Conservation (phyloP, 495 filamentous ascomycete genomes). For the Penicillium paxilli region DNA sequence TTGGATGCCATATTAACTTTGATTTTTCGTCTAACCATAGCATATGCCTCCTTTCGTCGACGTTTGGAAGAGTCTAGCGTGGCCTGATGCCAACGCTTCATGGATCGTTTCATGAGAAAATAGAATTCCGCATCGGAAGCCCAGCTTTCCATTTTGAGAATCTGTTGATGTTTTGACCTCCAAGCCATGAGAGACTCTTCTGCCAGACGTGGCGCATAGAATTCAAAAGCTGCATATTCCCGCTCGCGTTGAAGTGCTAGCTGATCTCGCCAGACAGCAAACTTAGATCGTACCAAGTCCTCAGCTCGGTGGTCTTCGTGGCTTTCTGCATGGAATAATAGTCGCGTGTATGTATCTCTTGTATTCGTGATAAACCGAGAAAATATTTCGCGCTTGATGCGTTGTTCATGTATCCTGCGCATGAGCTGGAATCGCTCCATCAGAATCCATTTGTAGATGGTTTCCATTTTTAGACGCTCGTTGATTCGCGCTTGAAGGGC, state of each 20-base stretch:
- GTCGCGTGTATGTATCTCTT: slow-evolving; percentile 37
- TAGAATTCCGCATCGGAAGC: slow-evolving; percentile 60
- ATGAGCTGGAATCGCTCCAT: slow-evolving; percentile 55
- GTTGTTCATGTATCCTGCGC: slow-evolving; percentile 51
- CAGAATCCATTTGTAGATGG: slow-evolving; percentile 65
- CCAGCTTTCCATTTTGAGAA: slow-evolving; percentile 52
- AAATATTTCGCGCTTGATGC: slow-evolving; percentile 47
- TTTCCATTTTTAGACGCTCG: slow-evolving; percentile 57
- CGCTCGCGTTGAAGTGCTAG: slow-evolving; percentile 43
- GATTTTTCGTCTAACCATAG: slow-evolving; percentile 51
- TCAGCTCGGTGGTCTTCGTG: slow-evolving; percentile 35
- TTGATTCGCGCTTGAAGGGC: slow-evolving; percentile 54
- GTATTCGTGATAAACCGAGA: slow-evolving; percentile 42
- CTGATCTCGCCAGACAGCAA: slow-evolving; percentile 46
- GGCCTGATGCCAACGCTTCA: slow-evolving; percentile 57
- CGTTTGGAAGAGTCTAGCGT: slow-evolving; percentile 50
- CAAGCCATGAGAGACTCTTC: slow-evolving; percentile 51
- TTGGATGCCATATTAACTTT: slow-evolving; percentile 59
- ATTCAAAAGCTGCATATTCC: slow-evolving; percentile 52
- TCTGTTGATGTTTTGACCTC: slow-evolving; percentile 43
- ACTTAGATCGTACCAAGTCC: slow-evolving; percentile 33
- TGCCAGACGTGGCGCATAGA: slow-evolving; percentile 51
- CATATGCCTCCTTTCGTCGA: slow-evolving; percentile 61
- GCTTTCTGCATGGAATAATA: slow-evolving; percentile 37
- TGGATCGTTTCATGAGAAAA: slow-evolving; percentile 51